phyloP scores from a whole-genome alignment of 1,284 basidiomycete species.

The Fomitopsis betulina region DNA sequence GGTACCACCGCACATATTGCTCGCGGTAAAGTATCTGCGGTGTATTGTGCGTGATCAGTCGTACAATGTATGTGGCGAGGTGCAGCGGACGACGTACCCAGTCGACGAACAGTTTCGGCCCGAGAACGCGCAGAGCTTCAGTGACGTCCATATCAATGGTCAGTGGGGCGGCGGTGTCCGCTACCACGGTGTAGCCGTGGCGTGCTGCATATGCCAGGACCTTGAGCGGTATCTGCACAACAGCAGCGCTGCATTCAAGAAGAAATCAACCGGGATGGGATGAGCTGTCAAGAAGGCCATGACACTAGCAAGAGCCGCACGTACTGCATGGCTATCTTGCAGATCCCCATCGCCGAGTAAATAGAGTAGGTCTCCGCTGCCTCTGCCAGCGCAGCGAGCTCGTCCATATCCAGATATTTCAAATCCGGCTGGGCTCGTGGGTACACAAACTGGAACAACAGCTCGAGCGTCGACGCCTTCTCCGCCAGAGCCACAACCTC shows the following conservation, averaged over 20 bases:
- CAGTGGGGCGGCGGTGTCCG: neutral
- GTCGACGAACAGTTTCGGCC: no score
- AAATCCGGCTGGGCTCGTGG: constrained; percentile 3
- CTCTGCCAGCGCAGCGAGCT: constrained; percentile 6
- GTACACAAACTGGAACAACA: constrained; percentile 10
- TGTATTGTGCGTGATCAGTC: no score
- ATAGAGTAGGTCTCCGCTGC: constrained; percentile 11
- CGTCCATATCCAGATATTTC: neutral
- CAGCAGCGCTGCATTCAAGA: neutral
- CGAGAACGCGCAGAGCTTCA: neutral
- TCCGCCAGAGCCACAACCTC: constrained; percentile 24
- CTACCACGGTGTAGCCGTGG: neutral
- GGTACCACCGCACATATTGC: no score
- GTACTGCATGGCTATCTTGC: constrained; percentile 8
- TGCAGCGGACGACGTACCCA: no score
- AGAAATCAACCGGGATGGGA: no score
- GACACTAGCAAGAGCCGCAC: neutral
- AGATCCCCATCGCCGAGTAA: constrained; percentile 6
- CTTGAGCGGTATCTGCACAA: neutral
- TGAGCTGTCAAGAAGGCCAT: no score
- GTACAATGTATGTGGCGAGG: no score
- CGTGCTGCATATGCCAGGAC: constrained; percentile 1
- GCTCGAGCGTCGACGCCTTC: constrained; percentile 12
- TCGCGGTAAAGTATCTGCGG: no score
- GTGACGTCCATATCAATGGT: neutral